Evolutionary conservation across 2,329 filamentous ascomycete species (phyloP).

Genomic region (Conoideocrella luteorostrata): DNA sequence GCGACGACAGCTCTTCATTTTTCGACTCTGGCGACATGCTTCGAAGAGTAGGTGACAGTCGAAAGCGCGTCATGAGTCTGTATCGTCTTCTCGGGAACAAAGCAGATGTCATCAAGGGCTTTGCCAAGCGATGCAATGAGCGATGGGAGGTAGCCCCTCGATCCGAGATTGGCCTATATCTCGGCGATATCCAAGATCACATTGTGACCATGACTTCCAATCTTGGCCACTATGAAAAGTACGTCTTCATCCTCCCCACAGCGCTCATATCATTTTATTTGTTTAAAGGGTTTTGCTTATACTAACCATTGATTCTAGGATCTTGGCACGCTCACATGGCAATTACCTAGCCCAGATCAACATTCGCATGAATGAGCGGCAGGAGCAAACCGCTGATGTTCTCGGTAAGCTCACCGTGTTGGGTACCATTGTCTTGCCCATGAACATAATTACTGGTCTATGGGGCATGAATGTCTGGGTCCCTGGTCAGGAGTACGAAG

Average conservation of each 20-base stretch:
- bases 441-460: slow-evolving; percentile 98
- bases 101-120: slow-evolving; percentile 98
- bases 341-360: slow-evolving; percentile 99
- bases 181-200: slow-evolving; percentile 98
- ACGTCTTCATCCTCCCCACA: slow-evolving; percentile 27
- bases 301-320: slow-evolving; percentile 42
- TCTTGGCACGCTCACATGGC: slow-evolving; percentile 82
- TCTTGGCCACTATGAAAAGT: slow-evolving; percentile 93
- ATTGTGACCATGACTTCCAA: slow-evolving; percentile 99
- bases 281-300: no score
- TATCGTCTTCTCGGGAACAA: slow-evolving; percentile 93
- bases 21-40: slow-evolving; percentile 70
- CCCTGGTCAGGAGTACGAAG: slow-evolving; percentile 79
- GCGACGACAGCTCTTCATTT: slow-evolving; percentile 37
- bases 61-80: slow-evolving; percentile 95
- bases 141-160: slow-evolving; percentile 94
- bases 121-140: slow-evolving; percentile 96
- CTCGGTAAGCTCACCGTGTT: slow-evolving; percentile 91
- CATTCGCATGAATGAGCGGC: slow-evolving; percentile 96
- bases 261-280: neutral
- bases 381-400: slow-evolving; percentile 92
- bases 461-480: slow-evolving; percentile 99
- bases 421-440: slow-evolving; percentile 92
- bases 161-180: slow-evolving; percentile 92
- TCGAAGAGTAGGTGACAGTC: slow-evolving; percentile 82